Evolutionary conservation across 176 grass and related monocot species (phyloP).

Genomic region (Rhipidocladum racemiflorum): DNA sequence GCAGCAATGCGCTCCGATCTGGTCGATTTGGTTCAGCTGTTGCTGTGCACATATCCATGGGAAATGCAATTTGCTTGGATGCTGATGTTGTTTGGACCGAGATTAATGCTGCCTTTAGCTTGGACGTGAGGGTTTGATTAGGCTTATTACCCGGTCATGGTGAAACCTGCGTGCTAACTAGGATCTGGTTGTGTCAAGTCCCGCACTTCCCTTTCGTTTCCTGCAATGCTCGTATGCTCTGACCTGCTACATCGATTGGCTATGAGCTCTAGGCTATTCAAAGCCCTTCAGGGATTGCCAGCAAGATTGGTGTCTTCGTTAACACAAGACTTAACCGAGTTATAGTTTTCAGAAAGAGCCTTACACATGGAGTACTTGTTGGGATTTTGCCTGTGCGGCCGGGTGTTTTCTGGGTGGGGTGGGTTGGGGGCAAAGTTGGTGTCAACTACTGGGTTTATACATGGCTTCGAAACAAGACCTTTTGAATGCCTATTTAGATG

Average conservation of each 20-base stretch:
- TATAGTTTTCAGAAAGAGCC: background rate
- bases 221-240: background rate
- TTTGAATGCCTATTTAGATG: background rate
- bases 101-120: background rate
- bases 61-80: background rate
- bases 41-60: background rate
- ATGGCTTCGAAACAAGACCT: background rate
- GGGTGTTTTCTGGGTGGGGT: background rate
- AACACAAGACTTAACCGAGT: background rate
- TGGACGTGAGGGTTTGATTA: background rate
- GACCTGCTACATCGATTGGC: background rate
- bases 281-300: background rate
- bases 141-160: background rate
- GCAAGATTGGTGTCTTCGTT: background rate
- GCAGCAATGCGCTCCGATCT: background rate
- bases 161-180: background rate
- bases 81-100: background rate
- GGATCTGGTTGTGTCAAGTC: background rate
- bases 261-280: background rate
- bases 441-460: background rate
- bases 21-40: background rate
- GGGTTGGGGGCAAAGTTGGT: background rate
- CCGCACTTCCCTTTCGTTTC: background rate
- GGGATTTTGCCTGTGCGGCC: background rate
- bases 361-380: background rate